Conservation (phyloP, 2,329 filamentous ascomycete species). For the Pseudogymnoascus sp. region DNA sequence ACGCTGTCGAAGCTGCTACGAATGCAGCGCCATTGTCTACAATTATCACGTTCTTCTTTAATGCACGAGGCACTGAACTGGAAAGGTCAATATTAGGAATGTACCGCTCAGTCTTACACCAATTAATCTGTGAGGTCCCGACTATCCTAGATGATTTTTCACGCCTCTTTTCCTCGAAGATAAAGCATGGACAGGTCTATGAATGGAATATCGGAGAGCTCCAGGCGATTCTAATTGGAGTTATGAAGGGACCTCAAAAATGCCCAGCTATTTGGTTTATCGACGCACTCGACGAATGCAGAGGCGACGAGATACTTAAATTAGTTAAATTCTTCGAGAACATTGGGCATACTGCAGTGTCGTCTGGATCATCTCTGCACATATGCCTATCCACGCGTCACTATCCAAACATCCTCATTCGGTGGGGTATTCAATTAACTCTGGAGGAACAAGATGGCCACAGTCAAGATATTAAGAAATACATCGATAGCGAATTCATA, state of each 20-base stretch:
- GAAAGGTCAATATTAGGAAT: constrained; percentile 41
- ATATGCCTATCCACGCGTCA: constrained; percentile 26
- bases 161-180: constrained; percentile 18
- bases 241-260: background rate
- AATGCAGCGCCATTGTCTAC: constrained; percentile 10
- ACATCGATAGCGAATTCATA: constrained; percentile 23
- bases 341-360: constrained; percentile 17
- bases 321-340: constrained; percentile 28
- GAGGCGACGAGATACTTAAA: constrained; percentile 29
- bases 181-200: background rate
- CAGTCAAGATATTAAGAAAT: constrained; percentile 23
- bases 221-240: background rate
- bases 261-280: constrained; percentile 32
- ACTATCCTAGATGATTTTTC: constrained; percentile 29
- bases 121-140: too few relatives aligned
- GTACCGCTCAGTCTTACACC: constrained; percentile 40
- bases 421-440: constrained; percentile 21
- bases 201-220: background rate
- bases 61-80: constrained; percentile 22
- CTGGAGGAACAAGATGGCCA: constrained; percentile 25
- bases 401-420: constrained; percentile 24
- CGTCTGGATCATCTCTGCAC: constrained; percentile 12
- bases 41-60: constrained; percentile 29
- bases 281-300: constrained; percentile 41
- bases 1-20: constrained; percentile 19